phyloP scores from a whole-genome alignment of 495 filamentous ascomycete genomes.

The Hypoxylon fragiforme region DNA sequence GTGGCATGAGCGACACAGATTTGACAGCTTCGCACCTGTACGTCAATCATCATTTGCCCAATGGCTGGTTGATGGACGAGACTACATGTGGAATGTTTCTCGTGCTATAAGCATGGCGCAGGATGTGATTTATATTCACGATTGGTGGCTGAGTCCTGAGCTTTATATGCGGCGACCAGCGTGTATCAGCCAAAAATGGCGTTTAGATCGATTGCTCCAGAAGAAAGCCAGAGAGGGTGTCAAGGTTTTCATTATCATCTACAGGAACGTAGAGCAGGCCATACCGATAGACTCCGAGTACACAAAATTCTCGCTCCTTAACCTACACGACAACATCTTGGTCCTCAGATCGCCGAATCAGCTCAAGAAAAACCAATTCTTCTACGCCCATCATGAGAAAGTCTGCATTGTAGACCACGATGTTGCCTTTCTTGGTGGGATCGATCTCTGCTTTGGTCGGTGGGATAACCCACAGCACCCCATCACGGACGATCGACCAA shows the following conservation, averaged over 20 bases:
- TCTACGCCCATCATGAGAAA: slow-evolving; percentile 99
- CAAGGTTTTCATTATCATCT: slow-evolving; percentile 98
- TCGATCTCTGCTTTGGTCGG: slow-evolving; percentile 95
- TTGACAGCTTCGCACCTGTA: slow-evolving; percentile 92
- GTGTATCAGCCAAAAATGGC: slow-evolving; percentile 98
- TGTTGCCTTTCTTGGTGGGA: slow-evolving; percentile 92
- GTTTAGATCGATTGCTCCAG: slow-evolving; percentile 91
- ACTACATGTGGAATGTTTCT: slow-evolving; percentile 99
- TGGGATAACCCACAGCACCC: slow-evolving; percentile 96
- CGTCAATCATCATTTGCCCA: slow-evolving; percentile 85
- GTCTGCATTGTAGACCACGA: slow-evolving; percentile 94
- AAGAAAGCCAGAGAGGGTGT: slow-evolving; percentile 92
- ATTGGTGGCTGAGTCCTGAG: slow-evolving; percentile 98
- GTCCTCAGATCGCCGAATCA: slow-evolving; percentile 96
- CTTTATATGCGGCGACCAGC: slow-evolving; percentile 94
- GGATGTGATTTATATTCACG: slow-evolving; percentile 98
- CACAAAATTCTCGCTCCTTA: slow-evolving; percentile 95
- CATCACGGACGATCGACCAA: slow-evolving; percentile 89
- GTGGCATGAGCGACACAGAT: slow-evolving; percentile 83
- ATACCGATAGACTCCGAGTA: slow-evolving; percentile 99
- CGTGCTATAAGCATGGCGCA: slow-evolving; percentile 96
- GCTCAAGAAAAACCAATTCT: slow-evolving; percentile 98
- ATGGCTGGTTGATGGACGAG: slow-evolving; percentile 94
- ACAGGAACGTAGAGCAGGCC: slow-evolving; percentile 96
- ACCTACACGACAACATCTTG: slow-evolving; percentile 93